These are phyloP conservation scores for Wickerhamiella nectarea DNA, from an alignment of 805 yeast genomes.

Conservation along the genomic window DNA sequence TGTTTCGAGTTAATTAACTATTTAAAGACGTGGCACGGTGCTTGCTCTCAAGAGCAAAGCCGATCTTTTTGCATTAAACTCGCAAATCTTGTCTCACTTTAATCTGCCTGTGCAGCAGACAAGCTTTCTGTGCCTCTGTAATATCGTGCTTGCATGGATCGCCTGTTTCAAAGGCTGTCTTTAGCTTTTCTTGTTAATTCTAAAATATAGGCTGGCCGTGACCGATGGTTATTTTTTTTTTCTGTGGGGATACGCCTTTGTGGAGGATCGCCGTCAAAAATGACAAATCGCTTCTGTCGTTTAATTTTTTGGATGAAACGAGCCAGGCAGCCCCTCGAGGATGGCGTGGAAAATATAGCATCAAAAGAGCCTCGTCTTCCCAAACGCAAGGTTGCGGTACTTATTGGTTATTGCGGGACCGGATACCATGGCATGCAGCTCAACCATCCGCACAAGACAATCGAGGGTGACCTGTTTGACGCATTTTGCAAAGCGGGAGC, in stretches of 20 bases:
- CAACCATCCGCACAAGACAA: constrained; percentile 77
- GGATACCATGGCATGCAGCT: constrained; percentile 95
- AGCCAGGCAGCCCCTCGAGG: background rate
- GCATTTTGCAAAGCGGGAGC: constrained; percentile 85
- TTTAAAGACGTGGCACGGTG: too few relatives aligned
- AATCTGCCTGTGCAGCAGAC: too few relatives aligned
- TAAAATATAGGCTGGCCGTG: background rate
- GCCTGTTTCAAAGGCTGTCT: background rate
- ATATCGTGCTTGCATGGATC: background rate
- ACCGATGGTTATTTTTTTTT: too few relatives aligned
- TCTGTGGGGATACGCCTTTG: too few relatives aligned
- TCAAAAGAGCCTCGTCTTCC: constrained; percentile 28
- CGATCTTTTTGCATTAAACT: too few relatives aligned
- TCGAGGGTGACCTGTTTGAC: constrained; percentile 75
- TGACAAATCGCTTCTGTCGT: background rate
- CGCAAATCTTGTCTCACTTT: too few relatives aligned
- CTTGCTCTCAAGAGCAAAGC: too few relatives aligned
- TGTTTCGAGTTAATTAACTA: too few relatives aligned
- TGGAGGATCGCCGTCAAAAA: background rate
- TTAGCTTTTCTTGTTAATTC: background rate
- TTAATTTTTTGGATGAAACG: background rate
- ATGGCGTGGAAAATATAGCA: background rate
- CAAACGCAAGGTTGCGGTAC: constrained; percentile 76
- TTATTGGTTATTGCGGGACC: constrained; percentile 91
- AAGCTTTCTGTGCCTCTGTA: background rate